Conservation (phyloP, 257 asterid genomes). For the Buddleja alternifolia region DNA sequence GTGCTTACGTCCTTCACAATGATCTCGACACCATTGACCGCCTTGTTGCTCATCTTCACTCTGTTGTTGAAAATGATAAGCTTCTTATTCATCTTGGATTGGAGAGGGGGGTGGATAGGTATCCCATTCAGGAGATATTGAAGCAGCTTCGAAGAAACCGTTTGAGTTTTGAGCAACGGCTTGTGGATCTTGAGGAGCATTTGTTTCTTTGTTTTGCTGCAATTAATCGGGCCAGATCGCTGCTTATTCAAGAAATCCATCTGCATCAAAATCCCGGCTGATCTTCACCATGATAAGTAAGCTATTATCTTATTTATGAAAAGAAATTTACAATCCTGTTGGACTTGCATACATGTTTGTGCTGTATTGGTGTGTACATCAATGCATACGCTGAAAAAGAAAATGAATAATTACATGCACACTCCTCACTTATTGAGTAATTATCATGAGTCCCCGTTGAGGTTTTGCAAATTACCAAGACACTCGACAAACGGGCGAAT, state of each 20-base stretch:
- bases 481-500: too few relatives aligned
- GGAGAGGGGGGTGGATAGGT: conserved; percentile 70
- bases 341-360: neutral
- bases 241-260: conserved; percentile 52
- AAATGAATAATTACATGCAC: too few relatives aligned
- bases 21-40: conserved; percentile 77
- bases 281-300: conserved; percentile 20
- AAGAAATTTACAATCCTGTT: too few relatives aligned
- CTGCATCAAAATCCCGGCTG: conserved; percentile 34
- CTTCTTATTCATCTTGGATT: conserved; percentile 52
- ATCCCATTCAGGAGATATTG: conserved; percentile 66
- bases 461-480: too few relatives aligned
- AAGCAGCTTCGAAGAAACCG: conserved; percentile 67
- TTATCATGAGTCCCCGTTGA: too few relatives aligned
- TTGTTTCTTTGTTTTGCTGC: conserved; percentile 69
- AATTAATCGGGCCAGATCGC: conserved; percentile 66
- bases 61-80: conserved; percentile 61
- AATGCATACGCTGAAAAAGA: too few relatives aligned
- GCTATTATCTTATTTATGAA: conserved; percentile 2
- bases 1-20: conserved; percentile 64
- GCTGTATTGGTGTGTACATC: neutral
- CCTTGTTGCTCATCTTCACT: conserved; percentile 58
- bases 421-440: too few relatives aligned
- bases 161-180: conserved; percentile 52
- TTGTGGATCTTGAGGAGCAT: conserved; percentile 72